Evolutionary conservation across 257 asterid genomes (phyloP).

Genomic region (Vinca minor): DNA sequence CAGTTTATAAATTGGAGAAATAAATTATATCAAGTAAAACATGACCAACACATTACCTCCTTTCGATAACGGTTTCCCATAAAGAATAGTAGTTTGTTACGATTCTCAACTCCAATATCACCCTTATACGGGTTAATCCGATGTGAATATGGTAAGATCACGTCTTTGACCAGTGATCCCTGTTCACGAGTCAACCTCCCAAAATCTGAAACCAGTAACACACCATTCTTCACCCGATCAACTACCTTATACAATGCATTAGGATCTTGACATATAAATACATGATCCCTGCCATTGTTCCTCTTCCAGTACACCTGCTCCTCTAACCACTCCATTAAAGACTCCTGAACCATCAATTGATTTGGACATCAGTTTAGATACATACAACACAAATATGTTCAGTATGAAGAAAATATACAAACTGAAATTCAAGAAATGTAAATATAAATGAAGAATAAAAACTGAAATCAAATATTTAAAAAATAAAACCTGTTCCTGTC

Average conservation of each 20-base stretch:
- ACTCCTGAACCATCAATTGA: conserved; percentile 50
- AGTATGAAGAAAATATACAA: too few species aligned
- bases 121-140: conserved; percentile 80
- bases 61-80: conserved; percentile 97
- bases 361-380: conserved; percentile 9
- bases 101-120: conserved; percentile 58
- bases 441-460: background rate
- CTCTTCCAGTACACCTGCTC: conserved; percentile 77
- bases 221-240: conserved; percentile 79
- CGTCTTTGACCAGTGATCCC: conserved; percentile 93
- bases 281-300: conserved; percentile 97
- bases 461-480: background rate
- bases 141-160: conserved; percentile 81
- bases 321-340: conserved; percentile 84
- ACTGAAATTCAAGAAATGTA: too few species aligned
- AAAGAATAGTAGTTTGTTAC: conserved; percentile 76
- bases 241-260: conserved; percentile 88
- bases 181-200: conserved; percentile 77
- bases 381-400: too few species aligned
- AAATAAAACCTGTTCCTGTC: background rate
- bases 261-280: conserved; percentile 94
- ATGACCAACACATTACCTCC: conserved; percentile 50
- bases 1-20: too few species aligned
- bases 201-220: conserved; percentile 88
- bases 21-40: too few species aligned